These are phyloP conservation scores for Lentithecium fluviatile DNA, from an alignment of 495 filamentous ascomycete species.

Conservation along the genomic window DNA sequence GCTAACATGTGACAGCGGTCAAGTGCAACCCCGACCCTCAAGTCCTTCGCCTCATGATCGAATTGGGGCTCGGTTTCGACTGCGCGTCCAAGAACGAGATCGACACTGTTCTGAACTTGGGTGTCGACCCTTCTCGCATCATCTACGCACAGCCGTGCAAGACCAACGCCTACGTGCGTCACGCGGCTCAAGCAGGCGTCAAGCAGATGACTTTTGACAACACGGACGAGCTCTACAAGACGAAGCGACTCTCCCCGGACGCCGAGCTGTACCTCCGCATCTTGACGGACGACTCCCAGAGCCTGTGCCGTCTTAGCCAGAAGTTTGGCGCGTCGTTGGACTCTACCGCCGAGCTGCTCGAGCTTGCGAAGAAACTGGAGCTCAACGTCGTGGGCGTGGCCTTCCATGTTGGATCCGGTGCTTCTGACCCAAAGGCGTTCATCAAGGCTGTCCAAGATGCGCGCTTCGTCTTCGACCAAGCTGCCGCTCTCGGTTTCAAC, in stretches of 20 bases:
- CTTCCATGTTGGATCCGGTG: slow-evolving; percentile 96
- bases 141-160: slow-evolving; percentile 99
- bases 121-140: slow-evolving; percentile 86
- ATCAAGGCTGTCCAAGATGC: slow-evolving; percentile 87
- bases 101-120: slow-evolving; percentile 79
- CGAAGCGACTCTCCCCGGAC: slow-evolving; percentile 81
- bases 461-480: slow-evolving; percentile 85
- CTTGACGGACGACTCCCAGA: slow-evolving; percentile 91
- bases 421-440: slow-evolving; percentile 85
- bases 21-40: slow-evolving; percentile 96
- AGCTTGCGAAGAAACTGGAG: slow-evolving; percentile 80
- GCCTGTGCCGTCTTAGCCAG: slow-evolving; percentile 87
- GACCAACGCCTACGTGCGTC: slow-evolving; percentile 94
- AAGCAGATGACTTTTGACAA: slow-evolving; percentile 99
- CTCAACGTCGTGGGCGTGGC: slow-evolving; percentile 94
- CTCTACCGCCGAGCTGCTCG: slow-evolving; percentile 70
- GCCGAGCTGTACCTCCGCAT: slow-evolving; percentile 93
- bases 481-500: slow-evolving; percentile 69
- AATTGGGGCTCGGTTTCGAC: slow-evolving; percentile 92
- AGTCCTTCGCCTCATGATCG: slow-evolving; percentile 81
- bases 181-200: slow-evolving; percentile 76
- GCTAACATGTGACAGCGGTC: slow-evolving; percentile 63
- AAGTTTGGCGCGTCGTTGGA: slow-evolving; percentile 95
- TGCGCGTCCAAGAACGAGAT: slow-evolving; percentile 98
- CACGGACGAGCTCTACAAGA: slow-evolving; percentile 95